Percentiles rank a stretch among this genome's conserved stretches.
These are phyloP conservation scores for Trichosporon asahii DNA, from an alignment of 1,284 basidiomycete species.

Conservation along the genomic window DNA sequence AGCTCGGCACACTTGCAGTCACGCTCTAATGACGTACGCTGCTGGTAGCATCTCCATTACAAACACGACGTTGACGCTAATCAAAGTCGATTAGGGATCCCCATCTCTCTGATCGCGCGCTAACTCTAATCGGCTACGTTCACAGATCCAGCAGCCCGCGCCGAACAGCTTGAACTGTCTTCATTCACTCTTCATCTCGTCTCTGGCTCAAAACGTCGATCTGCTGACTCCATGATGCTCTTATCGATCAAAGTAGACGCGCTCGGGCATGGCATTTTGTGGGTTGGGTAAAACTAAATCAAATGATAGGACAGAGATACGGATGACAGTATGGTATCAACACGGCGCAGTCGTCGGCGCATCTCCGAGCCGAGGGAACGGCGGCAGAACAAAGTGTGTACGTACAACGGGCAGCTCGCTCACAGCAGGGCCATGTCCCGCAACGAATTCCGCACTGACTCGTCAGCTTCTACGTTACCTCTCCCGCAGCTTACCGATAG, in stretches of 20 bases:
- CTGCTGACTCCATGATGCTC: neutral
- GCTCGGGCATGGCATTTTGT: neutral
- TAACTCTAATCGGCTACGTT: neutral
- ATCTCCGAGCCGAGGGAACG: neutral
- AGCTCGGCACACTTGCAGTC: neutral
- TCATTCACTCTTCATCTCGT: too few species aligned
- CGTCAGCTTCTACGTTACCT: conserved; percentile 4
- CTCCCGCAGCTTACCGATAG: conserved; percentile 22
- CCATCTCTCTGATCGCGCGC: neutral
- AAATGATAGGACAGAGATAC: neutral
- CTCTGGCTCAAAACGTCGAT: too few species aligned
- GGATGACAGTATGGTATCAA: neutral
- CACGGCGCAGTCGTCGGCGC: neutral
- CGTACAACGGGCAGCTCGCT: neutral
- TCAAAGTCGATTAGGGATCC: neutral
- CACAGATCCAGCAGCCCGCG: neutral
- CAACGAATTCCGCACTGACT: conserved; percentile 24
- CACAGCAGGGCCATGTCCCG: conserved; percentile 28
- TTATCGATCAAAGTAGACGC: too few species aligned
- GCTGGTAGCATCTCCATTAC: neutral
- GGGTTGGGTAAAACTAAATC: neutral
- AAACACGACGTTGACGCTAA: neutral
- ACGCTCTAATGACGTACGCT: neutral
- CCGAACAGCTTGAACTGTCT: too few species aligned
- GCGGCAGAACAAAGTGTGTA: neutral